phyloP scores from a whole-genome alignment of 164 flowering plant species.

The Protea cynaroides region DNA sequence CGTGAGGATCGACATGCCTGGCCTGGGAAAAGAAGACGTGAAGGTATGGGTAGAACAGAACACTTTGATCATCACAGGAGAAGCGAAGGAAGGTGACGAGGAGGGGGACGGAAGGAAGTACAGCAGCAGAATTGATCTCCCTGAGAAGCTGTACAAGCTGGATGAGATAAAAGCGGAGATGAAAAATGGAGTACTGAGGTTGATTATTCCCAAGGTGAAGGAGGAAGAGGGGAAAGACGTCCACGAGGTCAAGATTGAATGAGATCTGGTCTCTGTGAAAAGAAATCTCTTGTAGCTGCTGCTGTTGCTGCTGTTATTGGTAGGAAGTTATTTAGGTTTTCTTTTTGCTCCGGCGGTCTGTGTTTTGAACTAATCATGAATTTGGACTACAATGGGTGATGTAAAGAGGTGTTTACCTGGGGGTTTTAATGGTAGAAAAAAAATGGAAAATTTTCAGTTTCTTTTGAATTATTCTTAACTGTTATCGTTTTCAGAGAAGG shows the following conservation, averaged over 20 bases:
- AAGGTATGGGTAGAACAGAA: conserved; percentile 58
- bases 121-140: conserved; percentile 53
- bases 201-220: conserved; percentile 57
- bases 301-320: no score
- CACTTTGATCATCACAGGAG: conserved; percentile 57
- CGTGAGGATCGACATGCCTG: conserved; percentile 72
- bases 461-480: no score
- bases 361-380: no score
- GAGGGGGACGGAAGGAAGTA: conserved; percentile 38
- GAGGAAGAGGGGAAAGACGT: conserved; percentile 61
- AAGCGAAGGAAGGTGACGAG: conserved; percentile 37
- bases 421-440: no score
- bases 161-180: conserved; percentile 70
- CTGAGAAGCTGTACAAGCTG: conserved; percentile 36
- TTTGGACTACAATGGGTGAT: no score
- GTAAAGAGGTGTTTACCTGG: no score
- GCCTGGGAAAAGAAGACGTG: conserved; percentile 56
- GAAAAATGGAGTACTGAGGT: conserved; percentile 76
- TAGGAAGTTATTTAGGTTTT: no score
- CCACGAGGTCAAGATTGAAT: conserved; percentile 46
- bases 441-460: no score
- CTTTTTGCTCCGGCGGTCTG: no score
- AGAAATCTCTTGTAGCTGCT: no score
- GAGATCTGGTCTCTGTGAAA: conserved; percentile 5
- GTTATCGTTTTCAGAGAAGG: no score